phyloP scores from a whole-genome alignment of 176 grass and related monocot species.

The Ampelocalamus luodianensis region DNA sequence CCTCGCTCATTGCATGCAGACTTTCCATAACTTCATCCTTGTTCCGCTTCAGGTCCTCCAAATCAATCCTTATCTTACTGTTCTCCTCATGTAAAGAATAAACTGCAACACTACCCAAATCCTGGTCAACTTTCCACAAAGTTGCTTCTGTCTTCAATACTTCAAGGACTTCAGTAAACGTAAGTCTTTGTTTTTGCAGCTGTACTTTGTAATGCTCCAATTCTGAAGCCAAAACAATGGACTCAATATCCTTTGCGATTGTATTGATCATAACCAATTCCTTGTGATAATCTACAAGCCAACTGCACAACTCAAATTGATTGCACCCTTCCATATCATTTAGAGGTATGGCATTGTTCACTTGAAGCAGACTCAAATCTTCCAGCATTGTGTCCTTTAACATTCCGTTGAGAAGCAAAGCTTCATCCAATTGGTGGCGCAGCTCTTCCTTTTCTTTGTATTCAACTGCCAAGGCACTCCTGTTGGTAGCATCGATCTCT shows the following conservation, averaged over 20 bases:
- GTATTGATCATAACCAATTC: conserved; percentile 48
- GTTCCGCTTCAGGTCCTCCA: conserved; percentile 44
- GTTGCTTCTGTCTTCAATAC: conserved; percentile 55
- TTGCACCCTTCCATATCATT: conserved; percentile 36
- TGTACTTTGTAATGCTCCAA: conserved; percentile 45
- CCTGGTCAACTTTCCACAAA: conserved; percentile 65
- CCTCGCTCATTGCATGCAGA: conserved; percentile 32
- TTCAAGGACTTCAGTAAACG: conserved; percentile 53
- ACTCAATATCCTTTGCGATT: conserved; percentile 64
- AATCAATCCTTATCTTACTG: conserved; percentile 33
- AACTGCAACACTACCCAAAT: conserved; percentile 48
- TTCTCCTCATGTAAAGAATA: conserved; percentile 61
- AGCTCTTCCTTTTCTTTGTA: conserved; percentile 73
- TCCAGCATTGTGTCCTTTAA: conserved; percentile 47
- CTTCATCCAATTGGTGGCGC: conserved; percentile 51
- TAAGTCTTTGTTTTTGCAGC: conserved; percentile 49
- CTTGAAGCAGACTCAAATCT: conserved; percentile 48
- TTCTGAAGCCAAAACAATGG: conserved; percentile 57
- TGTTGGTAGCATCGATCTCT: conserved; percentile 77
- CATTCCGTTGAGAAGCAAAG: conserved; percentile 45
- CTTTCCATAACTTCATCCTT: conserved; percentile 42
- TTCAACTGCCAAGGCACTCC: conserved; percentile 49
- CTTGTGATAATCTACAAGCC: conserved; percentile 44
- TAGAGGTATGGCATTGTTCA: conserved; percentile 9
- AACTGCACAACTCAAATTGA: conserved; percentile 54